These are phyloP conservation scores for Flaveria trinervia DNA, from an alignment of 129 eudicot species.

Conservation along the genomic window DNA sequence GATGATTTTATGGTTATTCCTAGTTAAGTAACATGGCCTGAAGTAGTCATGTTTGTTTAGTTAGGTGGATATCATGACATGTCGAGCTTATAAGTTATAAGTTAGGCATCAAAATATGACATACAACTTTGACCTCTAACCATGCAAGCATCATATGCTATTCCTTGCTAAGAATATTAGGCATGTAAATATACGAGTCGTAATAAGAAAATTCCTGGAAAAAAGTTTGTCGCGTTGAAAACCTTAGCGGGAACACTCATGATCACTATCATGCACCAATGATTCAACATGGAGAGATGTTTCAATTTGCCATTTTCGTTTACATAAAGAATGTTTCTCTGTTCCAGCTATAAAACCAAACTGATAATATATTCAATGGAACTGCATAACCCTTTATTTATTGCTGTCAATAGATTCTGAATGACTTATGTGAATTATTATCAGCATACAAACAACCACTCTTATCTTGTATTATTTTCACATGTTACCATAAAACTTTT, in stretches of 20 bases:
- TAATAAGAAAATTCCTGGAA: neutral
- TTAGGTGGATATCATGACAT: neutral
- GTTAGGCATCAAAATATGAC: neutral
- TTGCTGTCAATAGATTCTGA: neutral
- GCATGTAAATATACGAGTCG: neutral
- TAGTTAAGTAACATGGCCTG: neutral
- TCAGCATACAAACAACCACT: neutral
- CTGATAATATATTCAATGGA: neutral
- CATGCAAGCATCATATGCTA: neutral
- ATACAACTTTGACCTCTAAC: neutral
- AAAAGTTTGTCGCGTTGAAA: neutral
- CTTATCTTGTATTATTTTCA: slow-evolving; percentile 5
- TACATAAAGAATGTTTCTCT: slow-evolving; percentile 3
- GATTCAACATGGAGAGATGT: neutral
- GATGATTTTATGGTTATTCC: neutral
- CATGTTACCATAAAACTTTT: neutral
- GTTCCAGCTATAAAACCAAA: neutral
- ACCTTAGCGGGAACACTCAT: neutral
- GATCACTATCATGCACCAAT: neutral
- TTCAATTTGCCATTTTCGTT: neutral
- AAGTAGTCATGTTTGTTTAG: neutral
- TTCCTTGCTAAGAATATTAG: neutral
- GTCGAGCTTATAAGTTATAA: neutral
- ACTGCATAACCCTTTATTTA: neutral
- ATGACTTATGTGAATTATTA: too few relatives aligned